Percentiles rank a stretch among this genome's conserved stretches.
Evolutionary conservation across 2,329 filamentous ascomycete species (phyloP).

Genomic region (Orbilia ellipsospora): DNA sequence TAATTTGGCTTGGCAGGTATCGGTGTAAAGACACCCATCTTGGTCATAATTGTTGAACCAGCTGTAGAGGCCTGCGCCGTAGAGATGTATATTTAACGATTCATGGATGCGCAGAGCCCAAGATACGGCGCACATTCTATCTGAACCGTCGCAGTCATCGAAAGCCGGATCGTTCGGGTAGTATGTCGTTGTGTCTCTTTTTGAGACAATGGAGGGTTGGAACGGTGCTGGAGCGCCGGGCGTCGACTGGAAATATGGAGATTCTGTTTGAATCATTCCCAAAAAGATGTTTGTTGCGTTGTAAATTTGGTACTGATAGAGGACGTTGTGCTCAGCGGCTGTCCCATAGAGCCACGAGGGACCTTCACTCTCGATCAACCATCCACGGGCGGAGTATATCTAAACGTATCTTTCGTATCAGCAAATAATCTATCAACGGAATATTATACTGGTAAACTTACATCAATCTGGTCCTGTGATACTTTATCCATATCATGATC

Average conservation of each 20-base stretch:
- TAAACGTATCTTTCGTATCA: too few relatives aligned
- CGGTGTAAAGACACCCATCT: slow-evolving; percentile 69
- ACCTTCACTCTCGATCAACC: slow-evolving; percentile 61
- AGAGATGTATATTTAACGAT: slow-evolving; percentile 47
- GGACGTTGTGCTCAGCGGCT: slow-evolving; percentile 66
- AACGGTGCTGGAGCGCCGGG: slow-evolving; percentile 65
- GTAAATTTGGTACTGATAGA: slow-evolving; percentile 69
- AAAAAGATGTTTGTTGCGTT: slow-evolving; percentile 66
- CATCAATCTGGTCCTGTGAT: slow-evolving; percentile 59
- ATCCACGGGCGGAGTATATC: slow-evolving; percentile 59
- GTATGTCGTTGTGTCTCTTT: slow-evolving; percentile 21
- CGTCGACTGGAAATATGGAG: slow-evolving; percentile 65
- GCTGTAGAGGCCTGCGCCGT: slow-evolving; percentile 58
- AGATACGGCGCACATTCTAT: slow-evolving; percentile 60
- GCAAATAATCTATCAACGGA: too few relatives aligned
- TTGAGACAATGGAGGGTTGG: slow-evolving; percentile 47
- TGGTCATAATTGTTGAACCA: slow-evolving; percentile 65
- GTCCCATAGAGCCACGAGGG: slow-evolving; percentile 65
- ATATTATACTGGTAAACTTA: too few relatives aligned
- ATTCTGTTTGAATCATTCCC: slow-evolving; percentile 67
- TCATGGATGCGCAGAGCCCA: slow-evolving; percentile 60
- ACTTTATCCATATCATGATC: slow-evolving; percentile 59
- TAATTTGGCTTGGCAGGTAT: slow-evolving; percentile 17
- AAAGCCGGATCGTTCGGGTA: slow-evolving; percentile 61
- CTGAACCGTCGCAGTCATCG: slow-evolving; percentile 58